Evolutionary conservation across 2,329 filamentous ascomycete species (phyloP), one percentile per base, ranked within the genome.

Genomic region (Cyphellophora europaea): DNA sequence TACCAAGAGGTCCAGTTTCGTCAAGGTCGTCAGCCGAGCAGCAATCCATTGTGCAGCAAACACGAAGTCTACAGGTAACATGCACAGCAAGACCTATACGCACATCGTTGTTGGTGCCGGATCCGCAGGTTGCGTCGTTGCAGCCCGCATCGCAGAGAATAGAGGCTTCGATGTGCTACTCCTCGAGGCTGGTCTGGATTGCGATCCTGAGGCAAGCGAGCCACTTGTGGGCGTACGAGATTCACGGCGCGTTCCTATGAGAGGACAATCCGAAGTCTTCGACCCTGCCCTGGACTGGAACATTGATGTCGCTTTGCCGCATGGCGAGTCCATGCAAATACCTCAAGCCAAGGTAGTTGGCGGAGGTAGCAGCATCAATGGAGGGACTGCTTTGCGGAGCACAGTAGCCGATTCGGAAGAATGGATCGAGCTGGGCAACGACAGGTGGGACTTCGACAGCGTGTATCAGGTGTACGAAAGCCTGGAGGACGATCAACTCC

Each of bases 121-220:
- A 17, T 42, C 42, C 14, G 43, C 44, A 14, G 44, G 44, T 19
- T 48, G 43, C 30, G 19, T 47, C 30, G 33, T 48, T 15, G 36
- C 44, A 32, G 42, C 42, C 18, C 40, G 42, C 11, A 32, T 49
- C 6, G 44, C 42, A 10, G 40, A 41, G 32, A 33, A 43, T 21
- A 15, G 14, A 25, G 27, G 27, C 11, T 33, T 38, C 27, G 15
- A 38, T n/a, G 40, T 49, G 18, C 32, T 49, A 4, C 33, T 49
- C 8, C 38, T 49, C 25, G 45, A 49, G 38, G 45, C 45, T 10
- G 45, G 45, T 19, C 39, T 39, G 17, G 41, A 44, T 33, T 35
- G 31, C 32, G 35, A 32, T 25, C 12, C 34, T 3, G 27, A 23
- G n/a, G 27, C 25, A 6, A 15, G 21, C 17, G 19, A 11, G 16